phyloP scores from a whole-genome alignment of 164 flowering plant genomes.

The Liriodendron chinense region DNA sequence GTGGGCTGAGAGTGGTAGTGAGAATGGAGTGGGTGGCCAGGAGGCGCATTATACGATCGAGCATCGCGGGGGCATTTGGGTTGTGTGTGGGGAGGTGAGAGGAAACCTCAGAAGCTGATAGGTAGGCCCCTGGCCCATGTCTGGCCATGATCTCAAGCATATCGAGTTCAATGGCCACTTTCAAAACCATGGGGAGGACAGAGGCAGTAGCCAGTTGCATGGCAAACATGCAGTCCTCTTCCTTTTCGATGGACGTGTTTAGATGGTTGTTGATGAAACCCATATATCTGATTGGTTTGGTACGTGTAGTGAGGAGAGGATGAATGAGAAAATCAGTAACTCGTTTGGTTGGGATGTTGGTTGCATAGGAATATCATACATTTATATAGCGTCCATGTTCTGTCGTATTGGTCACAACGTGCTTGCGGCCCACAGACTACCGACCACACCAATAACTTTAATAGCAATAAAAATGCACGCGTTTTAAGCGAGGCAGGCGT shows the following conservation, averaged over 20 bases:
- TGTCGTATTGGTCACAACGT: no score
- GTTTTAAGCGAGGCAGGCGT: no score
- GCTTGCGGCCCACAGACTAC: no score
- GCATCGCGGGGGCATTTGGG: slow-evolving; percentile 62
- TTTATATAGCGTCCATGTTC: no score
- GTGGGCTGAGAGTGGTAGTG: slow-evolving; percentile 32
- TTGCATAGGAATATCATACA: no score
- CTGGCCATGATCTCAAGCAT: slow-evolving; percentile 63
- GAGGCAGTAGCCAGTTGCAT: slow-evolving; percentile 63
- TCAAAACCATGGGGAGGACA: slow-evolving; percentile 70
- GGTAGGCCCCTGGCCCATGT: slow-evolving; percentile 44
- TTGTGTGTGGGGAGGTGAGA: slow-evolving; percentile 57
- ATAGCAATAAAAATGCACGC: no score
- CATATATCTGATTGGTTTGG: background rate
- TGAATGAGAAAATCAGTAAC: no score
- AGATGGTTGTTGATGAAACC: background rate
- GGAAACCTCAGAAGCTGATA: slow-evolving; percentile 59
- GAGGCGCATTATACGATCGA: slow-evolving; percentile 74
- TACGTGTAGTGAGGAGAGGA: no score
- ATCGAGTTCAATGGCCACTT: slow-evolving; percentile 67
- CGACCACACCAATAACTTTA: no score
- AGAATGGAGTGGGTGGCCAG: slow-evolving; percentile 63
- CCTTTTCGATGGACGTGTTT: slow-evolving; percentile 33
- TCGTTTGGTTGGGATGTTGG: no score
- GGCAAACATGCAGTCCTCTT: slow-evolving; percentile 50